phyloP scores from a whole-genome alignment of 1,284 basidiomycete species.

The Ganoderma lingzhi region DNA sequence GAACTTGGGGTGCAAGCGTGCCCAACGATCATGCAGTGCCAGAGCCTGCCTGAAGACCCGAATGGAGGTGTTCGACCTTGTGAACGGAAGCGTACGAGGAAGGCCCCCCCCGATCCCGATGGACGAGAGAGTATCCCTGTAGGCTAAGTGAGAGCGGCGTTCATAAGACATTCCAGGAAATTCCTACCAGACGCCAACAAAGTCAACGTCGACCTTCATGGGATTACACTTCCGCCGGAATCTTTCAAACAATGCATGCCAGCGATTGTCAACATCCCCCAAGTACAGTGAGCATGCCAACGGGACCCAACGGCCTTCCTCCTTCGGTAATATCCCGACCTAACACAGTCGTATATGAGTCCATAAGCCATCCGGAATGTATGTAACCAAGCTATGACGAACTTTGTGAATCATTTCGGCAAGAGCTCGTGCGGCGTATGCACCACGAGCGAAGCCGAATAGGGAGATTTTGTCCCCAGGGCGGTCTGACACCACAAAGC shows the following conservation, averaged over 20 bases:
- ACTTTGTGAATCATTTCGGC: slow-evolving; percentile 64
- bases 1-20: no score
- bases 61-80: no score
- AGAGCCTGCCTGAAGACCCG: no score
- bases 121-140: no score
- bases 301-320: slow-evolving; percentile 42
- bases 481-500: slow-evolving; percentile 38
- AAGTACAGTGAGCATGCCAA: slow-evolving; percentile 54
- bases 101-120: no score
- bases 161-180: no score
- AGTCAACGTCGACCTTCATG: slow-evolving; percentile 45
- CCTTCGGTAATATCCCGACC: slow-evolving; percentile 63
- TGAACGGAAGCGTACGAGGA: no score
- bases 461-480: slow-evolving; percentile 61
- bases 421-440: slow-evolving; percentile 61
- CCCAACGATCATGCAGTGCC: no score
- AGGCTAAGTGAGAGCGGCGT: no score
- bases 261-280: slow-evolving; percentile 42
- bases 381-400: not conserved
- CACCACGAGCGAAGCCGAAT: slow-evolving; percentile 72
- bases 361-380: not conserved
- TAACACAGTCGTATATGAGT: not conserved
- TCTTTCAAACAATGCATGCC: slow-evolving; percentile 34
- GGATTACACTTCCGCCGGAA: slow-evolving; percentile 55
- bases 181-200: slow-evolving; percentile 54